phyloP scores from a whole-genome alignment of 352 stramenopile genomes.

The Pythium myriotylum region DNA sequence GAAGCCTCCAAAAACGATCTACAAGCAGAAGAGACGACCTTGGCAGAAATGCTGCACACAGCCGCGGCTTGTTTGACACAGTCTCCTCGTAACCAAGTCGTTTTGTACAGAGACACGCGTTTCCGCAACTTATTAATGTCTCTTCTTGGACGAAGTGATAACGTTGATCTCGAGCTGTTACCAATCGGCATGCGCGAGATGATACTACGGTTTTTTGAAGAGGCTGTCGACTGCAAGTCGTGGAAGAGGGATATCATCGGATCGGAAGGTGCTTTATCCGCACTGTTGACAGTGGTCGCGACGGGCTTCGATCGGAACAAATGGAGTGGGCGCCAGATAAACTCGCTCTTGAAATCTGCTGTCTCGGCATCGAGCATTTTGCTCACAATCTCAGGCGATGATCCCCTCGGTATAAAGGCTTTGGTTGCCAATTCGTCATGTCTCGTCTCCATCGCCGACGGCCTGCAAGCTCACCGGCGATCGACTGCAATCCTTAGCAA shows the following conservation, averaged over 20 bases:
- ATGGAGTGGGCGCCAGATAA: neutral
- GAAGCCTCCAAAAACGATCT: neutral
- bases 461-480: conserved; percentile 10
- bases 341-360: neutral
- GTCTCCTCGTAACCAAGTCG: conserved; percentile 61
- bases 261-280: neutral
- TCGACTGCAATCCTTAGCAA: conserved; percentile 27
- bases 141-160: neutral
- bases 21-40: conserved; percentile 25
- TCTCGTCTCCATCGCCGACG: conserved; percentile 16
- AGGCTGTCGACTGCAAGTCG: conserved; percentile 54
- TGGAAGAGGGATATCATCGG: conserved; percentile 47
- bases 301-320: neutral
- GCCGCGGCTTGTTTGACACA: conserved; percentile 33
- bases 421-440: conserved; percentile 16
- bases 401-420: conserved; percentile 26
- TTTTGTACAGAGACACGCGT: conserved; percentile 40
- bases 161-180: neutral
- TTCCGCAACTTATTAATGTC: conserved; percentile 29
- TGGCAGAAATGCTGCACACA: conserved; percentile 52
- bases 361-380: conserved; percentile 48
- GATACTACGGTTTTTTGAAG: conserved; percentile 47
- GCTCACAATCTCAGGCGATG: conserved; percentile 56
- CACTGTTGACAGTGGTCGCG: conserved; percentile 4
- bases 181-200: conserved; percentile 32